Evolutionary conservation across 2,329 filamentous ascomycete species (phyloP), one percentile per base, ranked within the genome.

Genomic region (Biscogniauxia marginata): DNA sequence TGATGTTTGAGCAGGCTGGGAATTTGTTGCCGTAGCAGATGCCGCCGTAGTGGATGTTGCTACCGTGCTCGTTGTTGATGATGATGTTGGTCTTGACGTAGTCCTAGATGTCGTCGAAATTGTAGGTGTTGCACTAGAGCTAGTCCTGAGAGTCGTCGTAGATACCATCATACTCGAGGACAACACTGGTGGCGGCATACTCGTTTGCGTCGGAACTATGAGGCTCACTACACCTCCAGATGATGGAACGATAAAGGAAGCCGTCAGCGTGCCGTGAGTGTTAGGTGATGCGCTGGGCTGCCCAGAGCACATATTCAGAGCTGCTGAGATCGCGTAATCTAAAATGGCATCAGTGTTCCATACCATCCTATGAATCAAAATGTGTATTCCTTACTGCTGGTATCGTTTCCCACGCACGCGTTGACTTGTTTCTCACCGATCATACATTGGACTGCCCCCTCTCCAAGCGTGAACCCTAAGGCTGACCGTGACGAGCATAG

Each of bases 371-470:
- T 57, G 45, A 49, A 16, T 23, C 7, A 19, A 46, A 43, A 49
- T 47, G 20, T 20, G 20, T 30, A 34, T 24, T 34, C 68, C 63
- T 77, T 66, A 71, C 79, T 72, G 30, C 68, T 63, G 8, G 70
- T 69, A 50, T 82, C 78, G 9, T 72, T 65, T 3, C 75, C 73
- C 4, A 74, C 70, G 69, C 89, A 92, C 13, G 72, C 73, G 2
- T 79, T 79, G 46, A 78, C 65, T 34, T 71, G 71, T 54, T 68
- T 73, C 65, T 83, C 80, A 7, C 82, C 82, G 7, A 82, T 75
- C 30, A 89, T 79, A 70, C 89, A 92, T 66, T 87, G 82, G 59
- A 90, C 72, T 4, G 84, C 86, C 9, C 81, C 88, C 72, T 91
- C 89, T n/a, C 87, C 88, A 49, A 91, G 66, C 1, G 89, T 91